Percentiles rank a stretch among this genome's conserved stretches.
Evolutionary conservation across 2,329 filamentous ascomycete species (phyloP).

Genomic region (Pestalotiopsis sp.): DNA sequence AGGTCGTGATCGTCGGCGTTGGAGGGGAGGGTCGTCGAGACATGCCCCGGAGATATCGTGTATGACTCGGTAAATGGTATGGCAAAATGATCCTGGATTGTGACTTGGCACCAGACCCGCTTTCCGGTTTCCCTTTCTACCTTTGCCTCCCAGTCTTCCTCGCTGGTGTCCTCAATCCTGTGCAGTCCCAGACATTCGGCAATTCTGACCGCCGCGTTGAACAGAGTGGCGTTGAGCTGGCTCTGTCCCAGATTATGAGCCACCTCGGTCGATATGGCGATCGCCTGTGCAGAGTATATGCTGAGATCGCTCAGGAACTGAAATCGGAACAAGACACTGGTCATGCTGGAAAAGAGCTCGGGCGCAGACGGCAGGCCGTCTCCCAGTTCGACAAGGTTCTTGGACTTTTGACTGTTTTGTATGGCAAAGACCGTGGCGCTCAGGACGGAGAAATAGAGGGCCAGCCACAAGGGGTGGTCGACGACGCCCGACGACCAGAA

Average conservation of each 20-base stretch:
- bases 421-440: conserved; percentile 5
- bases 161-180: neutral
- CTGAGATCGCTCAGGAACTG: neutral
- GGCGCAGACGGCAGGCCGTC: neutral
- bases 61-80: neutral
- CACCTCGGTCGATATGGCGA: neutral
- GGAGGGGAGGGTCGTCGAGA: neutral
- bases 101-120: conserved; percentile 3
- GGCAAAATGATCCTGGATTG: conserved; percentile 5
- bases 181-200: neutral
- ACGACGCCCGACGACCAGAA: neutral
- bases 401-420: conserved; percentile 5
- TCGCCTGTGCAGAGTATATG: neutral
- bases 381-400: neutral
- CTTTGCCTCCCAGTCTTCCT: neutral
- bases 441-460: neutral
- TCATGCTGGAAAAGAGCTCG: neutral
- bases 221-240: conserved; percentile 7
- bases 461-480: neutral
- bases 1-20: conserved; percentile 1
- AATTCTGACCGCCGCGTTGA: conserved; percentile 1
- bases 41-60: neutral
- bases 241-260: conserved; percentile 4
- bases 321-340: neutral
- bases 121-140: neutral